A percentile compares a stretch with the other conserved stretches of the same genome.
Conservation (phyloP, 1,284 basidiomycete species). For the Serendipita sp. region DNA sequence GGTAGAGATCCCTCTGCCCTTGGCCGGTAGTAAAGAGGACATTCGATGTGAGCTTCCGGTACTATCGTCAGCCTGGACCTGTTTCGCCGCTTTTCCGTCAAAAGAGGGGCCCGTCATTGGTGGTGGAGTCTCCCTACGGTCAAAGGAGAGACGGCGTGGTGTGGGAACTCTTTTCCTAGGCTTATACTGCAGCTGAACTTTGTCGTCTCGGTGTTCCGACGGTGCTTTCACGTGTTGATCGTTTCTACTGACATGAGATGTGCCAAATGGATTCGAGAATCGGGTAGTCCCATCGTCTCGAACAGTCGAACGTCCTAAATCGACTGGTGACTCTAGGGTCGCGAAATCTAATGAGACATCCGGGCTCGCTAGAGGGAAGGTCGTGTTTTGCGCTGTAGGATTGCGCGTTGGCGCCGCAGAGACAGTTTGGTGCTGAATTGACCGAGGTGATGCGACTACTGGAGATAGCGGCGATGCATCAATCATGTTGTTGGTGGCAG, state of each 20-base stretch:
- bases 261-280: not conserved
- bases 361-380: not conserved
- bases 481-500: not conserved
- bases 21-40: too few species aligned
- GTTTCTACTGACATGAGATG: not conserved
- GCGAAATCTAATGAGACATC: not conserved
- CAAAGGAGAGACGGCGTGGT: too few species aligned
- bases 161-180: too few species aligned
- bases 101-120: too few species aligned
- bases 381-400: not conserved
- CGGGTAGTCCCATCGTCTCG: not conserved
- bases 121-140: too few species aligned
- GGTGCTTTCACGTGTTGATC: not conserved
- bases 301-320: not conserved
- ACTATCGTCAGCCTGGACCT: too few species aligned
- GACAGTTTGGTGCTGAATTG: not conserved
- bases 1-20: too few species aligned
- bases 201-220: not conserved
- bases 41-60: too few species aligned
- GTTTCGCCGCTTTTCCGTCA: too few species aligned
- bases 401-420: not conserved
- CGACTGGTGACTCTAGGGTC: not conserved
- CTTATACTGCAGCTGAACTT: too few species aligned
- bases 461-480: not conserved
- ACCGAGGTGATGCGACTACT: not conserved